Evolutionary conservation across 2,329 filamentous ascomycete genomes (phyloP), one percentile per base, ranked within the genome.

Genomic region (Clarireedia monteithiana): DNA sequence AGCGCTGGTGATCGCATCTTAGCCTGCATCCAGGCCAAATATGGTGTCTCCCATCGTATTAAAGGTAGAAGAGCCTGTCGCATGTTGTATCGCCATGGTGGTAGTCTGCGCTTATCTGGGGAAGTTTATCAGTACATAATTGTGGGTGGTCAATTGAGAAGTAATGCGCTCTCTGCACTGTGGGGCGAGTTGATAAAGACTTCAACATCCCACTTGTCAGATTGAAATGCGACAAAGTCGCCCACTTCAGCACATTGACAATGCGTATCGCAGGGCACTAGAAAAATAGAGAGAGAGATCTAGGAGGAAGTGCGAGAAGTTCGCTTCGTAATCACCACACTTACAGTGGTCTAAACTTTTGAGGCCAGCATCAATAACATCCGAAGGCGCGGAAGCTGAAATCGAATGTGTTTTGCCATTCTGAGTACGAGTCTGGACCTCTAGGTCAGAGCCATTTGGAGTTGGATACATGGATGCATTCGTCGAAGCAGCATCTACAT

Each of bases 21-120:
- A 63, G 85, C 80, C 77, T 99, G 94, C 68, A 96, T 75, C 74
- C 82, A 86, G 56, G 92, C 92, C 17, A 99, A 84, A 72, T 95
- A 94, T 1, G 91, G 92, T 30, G 94, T 99, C 75, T 99, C 94
- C 86, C 86, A 91, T 70, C 94, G 85, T 55, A 97, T 84, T 57
- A 97, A 78, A 60, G 92, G 92, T 58, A 99, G 84, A 57, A 92
- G 77, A 64, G 76, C 77, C 71, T 95, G 86, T 70, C 94, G 89
- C 64, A 96, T 74, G 60, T 77, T 75, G 75, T 96, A 96, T 66
- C 94, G 86, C 94, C 94, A 97, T 79, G 73, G 72, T 54, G 94
- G 91, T 57, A 99, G 83, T 63, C 84, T 84, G 70, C 84, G 82
- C 68, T 87, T 90, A 73, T 96, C 91, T 96, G 67, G 12, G 44